Base-by-base conservation (phyloP, 345 rosid genomes). In the Eucalyptus regnans region DNA sequence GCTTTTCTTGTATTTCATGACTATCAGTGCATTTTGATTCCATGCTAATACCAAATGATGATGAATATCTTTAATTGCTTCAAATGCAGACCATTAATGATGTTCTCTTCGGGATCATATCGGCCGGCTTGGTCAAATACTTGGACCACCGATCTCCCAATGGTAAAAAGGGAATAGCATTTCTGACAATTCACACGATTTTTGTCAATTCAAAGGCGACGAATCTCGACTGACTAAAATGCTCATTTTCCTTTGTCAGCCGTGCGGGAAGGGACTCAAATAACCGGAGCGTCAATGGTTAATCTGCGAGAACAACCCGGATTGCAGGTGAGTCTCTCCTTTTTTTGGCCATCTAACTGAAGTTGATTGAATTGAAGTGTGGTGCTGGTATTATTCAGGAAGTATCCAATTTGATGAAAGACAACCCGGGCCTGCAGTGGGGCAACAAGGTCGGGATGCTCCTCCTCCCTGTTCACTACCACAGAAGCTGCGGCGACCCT, bases 71-170 rank as follows among this genome's bases (percentile, higher is more conserved):
- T 66, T n/a, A 17, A 16, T 66, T 31, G 41, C 79, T 66, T 37
- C 41, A n/a, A 41, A 43, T 89, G 91, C 92, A 95, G 95, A 96
- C 95, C 29, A 91, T 95, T n/a, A 95, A 95, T 46, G 97, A 95
- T 84, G 97, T 95, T 66, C 91, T 95, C 17, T 91, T 94, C 15
- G 96, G 94, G 48, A 89, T 96, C 62, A 89, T 95, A 86, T 90
- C 96, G 16, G 80, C 87, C 1, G 96, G 96, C 58, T 86, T 96
- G 37, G 93, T 94, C 62, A 93, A 91, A 89, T 96, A 96, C 87
- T 79, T 96, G 89, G 94, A 92, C 71, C 93, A 91, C 84, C 91
- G 93, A 81, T 88, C 92, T 1, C 94, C 96, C 31, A 86, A 92
- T 23, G 91, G 96, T 95, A 95, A 92, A 27, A 51, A 6, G 22